Conservation (phyloP, 768 basidiomycete species). For the Mycena pura region DNA sequence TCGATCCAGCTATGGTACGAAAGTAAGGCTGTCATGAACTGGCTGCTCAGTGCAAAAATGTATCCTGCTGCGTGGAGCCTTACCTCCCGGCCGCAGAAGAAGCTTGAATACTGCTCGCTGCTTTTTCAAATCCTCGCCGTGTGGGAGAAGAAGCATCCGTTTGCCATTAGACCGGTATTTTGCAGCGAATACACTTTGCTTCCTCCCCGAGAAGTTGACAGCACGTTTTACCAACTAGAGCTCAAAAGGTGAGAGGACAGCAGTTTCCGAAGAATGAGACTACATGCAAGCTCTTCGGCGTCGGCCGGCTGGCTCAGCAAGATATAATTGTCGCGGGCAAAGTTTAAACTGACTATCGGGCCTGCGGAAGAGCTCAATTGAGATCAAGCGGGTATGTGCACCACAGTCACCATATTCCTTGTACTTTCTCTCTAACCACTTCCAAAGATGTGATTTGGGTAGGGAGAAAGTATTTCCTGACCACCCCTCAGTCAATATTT, state of each 20-base stretch:
- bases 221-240: neutral
- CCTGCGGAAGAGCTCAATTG: neutral
- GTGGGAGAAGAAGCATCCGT: constrained; percentile 2
- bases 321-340: neutral
- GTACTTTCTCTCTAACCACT: neutral
- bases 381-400: neutral
- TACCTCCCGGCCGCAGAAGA: neutral
- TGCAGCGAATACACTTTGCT: neutral
- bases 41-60: neutral
- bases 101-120: constrained; percentile 1
- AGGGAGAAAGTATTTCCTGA: neutral
- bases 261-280: neutral
- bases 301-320: neutral
- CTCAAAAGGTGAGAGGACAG: neutral
- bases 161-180: constrained; percentile 5
- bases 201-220: neutral
- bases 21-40: neutral
- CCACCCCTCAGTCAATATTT: too few relatives aligned
- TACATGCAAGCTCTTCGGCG: constrained; percentile 1
- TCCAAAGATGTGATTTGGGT: neutral
- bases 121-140: neutral
- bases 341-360: neutral
- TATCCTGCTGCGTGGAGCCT: neutral
- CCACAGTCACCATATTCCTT: neutral
- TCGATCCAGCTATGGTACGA: constrained; percentile 2